phyloP scores from a whole-genome alignment of 139 green algal genomes.

The Asterochloris sp. region DNA sequence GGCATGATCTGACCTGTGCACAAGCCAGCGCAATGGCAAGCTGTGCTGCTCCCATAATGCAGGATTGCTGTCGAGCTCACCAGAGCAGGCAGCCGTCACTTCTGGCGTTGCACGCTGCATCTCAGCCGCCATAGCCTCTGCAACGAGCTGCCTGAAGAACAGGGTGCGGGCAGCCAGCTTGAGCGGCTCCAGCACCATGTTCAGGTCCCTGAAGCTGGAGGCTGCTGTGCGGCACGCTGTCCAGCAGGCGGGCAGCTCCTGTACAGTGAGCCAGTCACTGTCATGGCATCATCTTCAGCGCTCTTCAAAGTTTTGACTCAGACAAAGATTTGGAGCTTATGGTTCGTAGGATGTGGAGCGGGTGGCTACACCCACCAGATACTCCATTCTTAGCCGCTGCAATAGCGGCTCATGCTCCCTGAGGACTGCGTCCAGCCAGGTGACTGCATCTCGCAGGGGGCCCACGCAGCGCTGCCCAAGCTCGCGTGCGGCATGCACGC shows the following conservation, averaged over 20 bases:
- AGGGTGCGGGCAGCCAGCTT: background rate
- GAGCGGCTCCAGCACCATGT: background rate
- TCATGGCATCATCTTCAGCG: no score
- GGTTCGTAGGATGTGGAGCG: background rate
- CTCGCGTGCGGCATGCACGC: background rate
- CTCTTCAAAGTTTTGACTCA: no score
- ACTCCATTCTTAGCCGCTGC: slow-evolving; percentile 1
- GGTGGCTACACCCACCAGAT: background rate
- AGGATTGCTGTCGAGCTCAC: no score
- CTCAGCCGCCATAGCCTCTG: background rate
- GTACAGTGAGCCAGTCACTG: no score
- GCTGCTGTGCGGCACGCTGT: background rate
- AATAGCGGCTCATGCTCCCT: slow-evolving; percentile 8
- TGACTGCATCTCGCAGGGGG: background rate
- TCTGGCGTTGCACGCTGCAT: no score
- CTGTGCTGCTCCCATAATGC: no score
- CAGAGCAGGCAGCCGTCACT: no score
- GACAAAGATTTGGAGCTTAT: no score
- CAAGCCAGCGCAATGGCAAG: no score
- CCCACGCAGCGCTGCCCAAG: background rate
- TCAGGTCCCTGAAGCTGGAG: background rate
- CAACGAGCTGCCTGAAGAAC: background rate
- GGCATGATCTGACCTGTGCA: no score
- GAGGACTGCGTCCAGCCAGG: background rate
- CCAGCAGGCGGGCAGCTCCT: no score